Conservation (phyloP, 108 stramenopile genomes). For the Pseudonitzschia multistriata region DNA sequence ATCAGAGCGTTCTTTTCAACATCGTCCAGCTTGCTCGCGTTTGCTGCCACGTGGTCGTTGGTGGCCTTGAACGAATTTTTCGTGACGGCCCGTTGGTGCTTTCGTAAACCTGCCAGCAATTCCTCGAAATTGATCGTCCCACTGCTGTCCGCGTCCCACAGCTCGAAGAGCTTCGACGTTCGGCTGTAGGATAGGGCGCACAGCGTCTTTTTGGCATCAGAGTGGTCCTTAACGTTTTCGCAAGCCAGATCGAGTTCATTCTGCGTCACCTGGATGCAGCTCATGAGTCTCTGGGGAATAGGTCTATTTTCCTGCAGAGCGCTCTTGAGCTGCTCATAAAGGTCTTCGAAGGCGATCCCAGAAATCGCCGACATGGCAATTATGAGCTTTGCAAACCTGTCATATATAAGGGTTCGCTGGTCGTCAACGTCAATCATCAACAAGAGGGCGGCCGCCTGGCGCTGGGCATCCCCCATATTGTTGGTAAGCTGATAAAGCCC, state of each 20-base stretch:
- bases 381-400: slow-evolving; percentile 41
- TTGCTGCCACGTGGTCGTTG: not conserved
- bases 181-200: slow-evolving; percentile 38
- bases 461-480: slow-evolving; percentile 40
- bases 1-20: slow-evolving; percentile 33
- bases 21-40: slow-evolving; percentile 2
- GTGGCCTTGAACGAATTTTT: not conserved
- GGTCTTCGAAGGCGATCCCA: slow-evolving; percentile 35
- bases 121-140: slow-evolving; percentile 48
- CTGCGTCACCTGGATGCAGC: slow-evolving; percentile 28
- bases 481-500: slow-evolving; percentile 39
- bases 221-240: slow-evolving; percentile 18
- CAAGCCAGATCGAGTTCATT: slow-evolving; percentile 19
- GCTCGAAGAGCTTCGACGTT: slow-evolving; percentile 33
- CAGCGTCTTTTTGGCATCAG: slow-evolving; percentile 24
- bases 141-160: slow-evolving; percentile 39
- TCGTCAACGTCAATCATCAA: slow-evolving; percentile 48
- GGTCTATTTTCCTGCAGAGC: slow-evolving; percentile 8
- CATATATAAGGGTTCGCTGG: slow-evolving; percentile 31
- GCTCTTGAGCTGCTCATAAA: slow-evolving; percentile 33
- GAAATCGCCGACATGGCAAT: slow-evolving; percentile 34
- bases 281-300: slow-evolving; percentile 21
- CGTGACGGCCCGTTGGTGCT: slow-evolving; percentile 30
- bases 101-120: slow-evolving; percentile 34
- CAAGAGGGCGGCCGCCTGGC: slow-evolving; percentile 29